These are phyloP conservation scores for Eucalyptus urophylla DNA, from an alignment of 345 rosid species.

Conservation along the genomic window DNA sequence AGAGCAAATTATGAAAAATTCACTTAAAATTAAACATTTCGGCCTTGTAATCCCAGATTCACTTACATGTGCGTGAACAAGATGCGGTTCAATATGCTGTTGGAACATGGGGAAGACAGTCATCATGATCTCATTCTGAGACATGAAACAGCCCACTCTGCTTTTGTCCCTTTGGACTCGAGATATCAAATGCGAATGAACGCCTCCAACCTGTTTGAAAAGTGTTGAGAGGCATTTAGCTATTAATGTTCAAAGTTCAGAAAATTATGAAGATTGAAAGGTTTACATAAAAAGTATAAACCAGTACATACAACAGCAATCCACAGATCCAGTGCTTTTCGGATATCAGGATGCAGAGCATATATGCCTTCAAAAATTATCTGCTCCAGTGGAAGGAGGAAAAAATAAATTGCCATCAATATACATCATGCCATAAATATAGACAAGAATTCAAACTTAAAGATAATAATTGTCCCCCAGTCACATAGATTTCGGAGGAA, in stretches of 20 bases:
- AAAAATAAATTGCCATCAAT: not conserved
- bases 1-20: not conserved
- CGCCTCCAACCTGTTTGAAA: conserved; percentile 92
- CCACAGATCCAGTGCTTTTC: conserved; percentile 88
- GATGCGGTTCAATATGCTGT: conserved; percentile 96
- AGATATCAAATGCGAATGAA: conserved; percentile 95
- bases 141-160: conserved; percentile 73
- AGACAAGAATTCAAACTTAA: not conserved
- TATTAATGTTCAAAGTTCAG: not conserved
- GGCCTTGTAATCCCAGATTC: not conserved
- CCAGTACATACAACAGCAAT: conserved; percentile 85
- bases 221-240: not conserved
- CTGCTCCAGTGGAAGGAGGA: conserved; percentile 21
- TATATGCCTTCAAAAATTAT: conserved; percentile 95
- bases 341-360: conserved; percentile 91
- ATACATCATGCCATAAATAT: not conserved
- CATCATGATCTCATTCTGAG: conserved; percentile 99
- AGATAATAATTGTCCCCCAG: not conserved
- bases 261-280: not conserved
- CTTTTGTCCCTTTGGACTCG: conserved; percentile 99
- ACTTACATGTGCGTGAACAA: conserved; percentile 99
- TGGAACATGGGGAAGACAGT: conserved; percentile 98
- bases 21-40: not conserved
- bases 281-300: not conserved
- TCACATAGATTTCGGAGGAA: not conserved